These are phyloP conservation scores for Buxus sempervirens DNA, from an alignment of 164 flowering plant genomes.

Conservation along the genomic window DNA sequence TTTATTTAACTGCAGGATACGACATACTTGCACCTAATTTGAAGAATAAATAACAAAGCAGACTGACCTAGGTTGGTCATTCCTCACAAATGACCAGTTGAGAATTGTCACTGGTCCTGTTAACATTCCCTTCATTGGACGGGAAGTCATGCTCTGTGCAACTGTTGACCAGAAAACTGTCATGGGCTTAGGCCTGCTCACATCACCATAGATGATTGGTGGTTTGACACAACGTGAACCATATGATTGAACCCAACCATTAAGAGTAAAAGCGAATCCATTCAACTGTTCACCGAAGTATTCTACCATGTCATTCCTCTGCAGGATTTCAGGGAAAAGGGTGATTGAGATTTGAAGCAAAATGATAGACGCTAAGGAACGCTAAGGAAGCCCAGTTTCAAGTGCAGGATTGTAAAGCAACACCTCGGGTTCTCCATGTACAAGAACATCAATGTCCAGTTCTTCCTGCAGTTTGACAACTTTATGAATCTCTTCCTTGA, in stretches of 20 bases:
- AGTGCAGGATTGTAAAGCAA: not conserved
- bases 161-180: conserved; percentile 27
- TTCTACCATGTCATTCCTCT: conserved; percentile 36
- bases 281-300: conserved; percentile 35
- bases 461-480: conserved; percentile 27
- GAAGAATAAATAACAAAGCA: not conserved
- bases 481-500: conserved; percentile 22
- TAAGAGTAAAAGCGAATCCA: conserved; percentile 32
- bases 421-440: conserved; percentile 30
- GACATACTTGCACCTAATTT: not conserved
- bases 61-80: conserved; percentile 25
- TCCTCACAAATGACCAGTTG: conserved; percentile 30
- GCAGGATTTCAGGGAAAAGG: not conserved
- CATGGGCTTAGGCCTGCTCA: conserved; percentile 29
- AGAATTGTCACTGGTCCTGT: conserved; percentile 25
- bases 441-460: conserved; percentile 25
- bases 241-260: conserved; percentile 37
- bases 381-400: not conserved
- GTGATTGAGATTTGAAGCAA: not conserved
- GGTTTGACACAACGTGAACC: conserved; percentile 39
- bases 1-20: not conserved
- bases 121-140: conserved; percentile 30
- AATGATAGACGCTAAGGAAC: not conserved
- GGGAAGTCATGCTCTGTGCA: conserved; percentile 28
- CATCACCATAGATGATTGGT: conserved; percentile 35